Evolutionary conservation across 1,284 basidiomycete species (phyloP).

Genomic region (Naganishia cerealis): DNA sequence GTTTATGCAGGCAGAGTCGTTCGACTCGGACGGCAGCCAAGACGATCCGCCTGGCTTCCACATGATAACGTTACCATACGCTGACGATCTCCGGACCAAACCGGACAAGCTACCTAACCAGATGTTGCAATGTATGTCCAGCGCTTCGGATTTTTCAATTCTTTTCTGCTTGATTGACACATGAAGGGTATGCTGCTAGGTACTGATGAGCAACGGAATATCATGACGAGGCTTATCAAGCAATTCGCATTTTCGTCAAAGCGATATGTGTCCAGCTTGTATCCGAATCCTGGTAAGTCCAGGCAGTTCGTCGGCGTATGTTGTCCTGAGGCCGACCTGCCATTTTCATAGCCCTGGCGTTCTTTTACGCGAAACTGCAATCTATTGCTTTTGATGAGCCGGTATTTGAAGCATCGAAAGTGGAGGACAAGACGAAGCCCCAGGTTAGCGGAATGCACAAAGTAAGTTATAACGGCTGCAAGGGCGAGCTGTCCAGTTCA

Average conservation of each 20-base stretch:
- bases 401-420: conserved; percentile 66
- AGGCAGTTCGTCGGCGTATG: conserved; percentile 47
- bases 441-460: conserved; percentile 76
- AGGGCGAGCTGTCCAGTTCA: background rate
- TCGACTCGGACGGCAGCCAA: conserved; percentile 70
- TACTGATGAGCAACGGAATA: conserved; percentile 65
- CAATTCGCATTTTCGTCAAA: conserved; percentile 76
- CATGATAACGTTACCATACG: conserved; percentile 84
- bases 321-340: conserved; percentile 36
- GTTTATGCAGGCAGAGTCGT: conserved; percentile 64
- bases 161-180: conserved; percentile 2
- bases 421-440: conserved; percentile 78
- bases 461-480: conserved; percentile 54
- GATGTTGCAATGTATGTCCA: conserved; percentile 62
- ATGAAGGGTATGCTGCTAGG: conserved; percentile 56
- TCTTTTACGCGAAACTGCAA: conserved; percentile 85
- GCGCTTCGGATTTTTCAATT: conserved; percentile 30
- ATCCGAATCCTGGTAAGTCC: conserved; percentile 81
- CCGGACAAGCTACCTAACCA: conserved; percentile 57
- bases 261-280: conserved; percentile 80
- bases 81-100: conserved; percentile 84
- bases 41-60: conserved; percentile 86
- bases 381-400: conserved; percentile 87
- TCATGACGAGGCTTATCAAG: conserved; percentile 72
- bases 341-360: conserved; percentile 61